Percentiles rank a stretch among this genome's conserved stretches.
These are phyloP conservation scores for Styphnolobium japonicum DNA, from an alignment of 306 rosid genomes.

Conservation along the genomic window DNA sequence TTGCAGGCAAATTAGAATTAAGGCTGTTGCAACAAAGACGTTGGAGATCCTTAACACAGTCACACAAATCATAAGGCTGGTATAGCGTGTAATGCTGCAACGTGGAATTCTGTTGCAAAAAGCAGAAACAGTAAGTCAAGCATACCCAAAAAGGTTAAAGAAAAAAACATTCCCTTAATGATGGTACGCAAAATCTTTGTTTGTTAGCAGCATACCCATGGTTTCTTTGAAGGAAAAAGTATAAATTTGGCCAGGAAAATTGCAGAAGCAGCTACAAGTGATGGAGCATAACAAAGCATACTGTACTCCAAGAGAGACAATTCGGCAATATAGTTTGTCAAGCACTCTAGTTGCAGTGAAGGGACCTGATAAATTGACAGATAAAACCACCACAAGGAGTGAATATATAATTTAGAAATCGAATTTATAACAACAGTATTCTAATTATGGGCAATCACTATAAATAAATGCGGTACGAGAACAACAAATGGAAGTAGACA, in stretches of 20 bases:
- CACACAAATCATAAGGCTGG: constrained; percentile 62
- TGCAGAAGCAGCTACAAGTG: constrained; percentile 81
- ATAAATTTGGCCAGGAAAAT: constrained; percentile 79
- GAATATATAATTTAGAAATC: neutral
- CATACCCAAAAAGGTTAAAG: neutral
- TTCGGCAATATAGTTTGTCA: constrained; percentile 82
- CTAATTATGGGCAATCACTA: neutral
- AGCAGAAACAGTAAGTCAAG: constrained; percentile 1
- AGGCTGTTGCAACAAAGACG: constrained; percentile 44
- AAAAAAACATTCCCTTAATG: too few relatives aligned
- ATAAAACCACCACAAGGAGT: neutral
- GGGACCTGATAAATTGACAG: constrained; percentile 34
- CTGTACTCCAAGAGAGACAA: constrained; percentile 82
- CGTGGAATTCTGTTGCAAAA: constrained; percentile 51
- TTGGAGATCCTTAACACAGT: constrained; percentile 68
- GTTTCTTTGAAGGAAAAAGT: constrained; percentile 65
- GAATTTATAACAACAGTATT: neutral
- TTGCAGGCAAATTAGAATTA: constrained; percentile 54
- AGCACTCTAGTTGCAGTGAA: constrained; percentile 83
- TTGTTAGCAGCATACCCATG: constrained; percentile 64
- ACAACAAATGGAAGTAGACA: neutral
- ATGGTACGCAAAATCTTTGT: neutral
- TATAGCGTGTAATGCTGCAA: constrained; percentile 66
- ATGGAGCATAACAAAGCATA: constrained; percentile 84
- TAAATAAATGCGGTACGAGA: neutral